These are phyloP conservation scores for Barnettozyma populi DNA, from an alignment of 805 yeast genomes.

Conservation along the genomic window DNA sequence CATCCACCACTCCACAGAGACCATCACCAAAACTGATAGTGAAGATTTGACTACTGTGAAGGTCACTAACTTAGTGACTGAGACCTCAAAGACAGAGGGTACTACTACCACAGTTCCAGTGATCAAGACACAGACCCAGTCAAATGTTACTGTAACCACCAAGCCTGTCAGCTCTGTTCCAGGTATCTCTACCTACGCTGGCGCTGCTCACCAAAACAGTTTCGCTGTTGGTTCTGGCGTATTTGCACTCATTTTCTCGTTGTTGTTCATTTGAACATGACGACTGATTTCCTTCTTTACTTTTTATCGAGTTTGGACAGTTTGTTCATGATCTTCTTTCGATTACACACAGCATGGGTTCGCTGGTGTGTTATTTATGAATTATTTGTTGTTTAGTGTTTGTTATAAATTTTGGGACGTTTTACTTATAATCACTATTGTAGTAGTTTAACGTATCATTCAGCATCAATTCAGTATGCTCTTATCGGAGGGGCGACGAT, in stretches of 20 bases:
- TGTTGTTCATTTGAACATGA: conserved; percentile 1
- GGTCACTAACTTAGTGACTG: neutral
- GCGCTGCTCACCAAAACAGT: neutral
- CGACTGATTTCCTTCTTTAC: neutral
- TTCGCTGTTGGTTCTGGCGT: conserved; percentile 5
- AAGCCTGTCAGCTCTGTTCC: conserved; percentile 1
- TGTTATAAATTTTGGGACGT: neutral
- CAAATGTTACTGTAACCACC: neutral
- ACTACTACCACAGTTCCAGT: neutral
- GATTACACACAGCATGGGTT: neutral
- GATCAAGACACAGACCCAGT: neutral
- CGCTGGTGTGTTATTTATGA: neutral
- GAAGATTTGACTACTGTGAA: neutral
- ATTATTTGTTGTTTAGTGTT: neutral
- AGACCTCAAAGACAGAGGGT: neutral
- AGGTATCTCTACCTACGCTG: conserved; percentile 4
- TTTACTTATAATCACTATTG: no score
- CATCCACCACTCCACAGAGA: neutral
- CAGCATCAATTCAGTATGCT: no score
- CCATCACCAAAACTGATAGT: neutral
- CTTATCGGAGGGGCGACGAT: no score
- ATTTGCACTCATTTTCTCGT: conserved; percentile 2
- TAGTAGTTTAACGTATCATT: no score
- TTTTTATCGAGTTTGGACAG: neutral
- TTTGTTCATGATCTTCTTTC: neutral